These are phyloP conservation scores for Gynochthodes officinalis DNA, from an alignment of 257 asterid species.

Conservation along the genomic window DNA sequence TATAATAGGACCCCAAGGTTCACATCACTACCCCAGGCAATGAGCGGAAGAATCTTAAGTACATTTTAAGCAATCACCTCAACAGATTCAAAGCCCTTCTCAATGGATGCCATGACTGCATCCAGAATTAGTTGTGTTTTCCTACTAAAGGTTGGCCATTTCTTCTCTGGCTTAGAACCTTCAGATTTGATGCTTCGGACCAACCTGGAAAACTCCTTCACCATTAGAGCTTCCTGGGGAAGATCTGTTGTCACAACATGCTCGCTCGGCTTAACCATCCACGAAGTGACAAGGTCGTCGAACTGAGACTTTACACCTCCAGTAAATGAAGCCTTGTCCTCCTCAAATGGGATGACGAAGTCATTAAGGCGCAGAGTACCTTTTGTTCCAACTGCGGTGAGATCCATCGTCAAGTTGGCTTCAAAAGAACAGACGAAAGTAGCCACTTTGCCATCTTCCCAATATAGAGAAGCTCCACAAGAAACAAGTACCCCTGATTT, in stretches of 20 bases:
- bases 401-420: slow-evolving; percentile 43
- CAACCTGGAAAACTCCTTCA: slow-evolving; percentile 52
- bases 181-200: slow-evolving; percentile 30
- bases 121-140: slow-evolving; percentile 63
- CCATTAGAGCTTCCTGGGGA: slow-evolving; percentile 69
- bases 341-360: slow-evolving; percentile 48
- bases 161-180: slow-evolving; percentile 41
- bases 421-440: slow-evolving; percentile 62
- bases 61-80: slow-evolving; percentile 21
- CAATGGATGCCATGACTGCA: slow-evolving; percentile 59
- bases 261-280: slow-evolving; percentile 40
- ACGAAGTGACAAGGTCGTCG: slow-evolving; percentile 26
- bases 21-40: no score
- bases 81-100: slow-evolving; percentile 43
- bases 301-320: slow-evolving; percentile 29
- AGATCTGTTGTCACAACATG: slow-evolving; percentile 41
- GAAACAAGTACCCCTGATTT: slow-evolving; percentile 35
- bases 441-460: slow-evolving; percentile 46
- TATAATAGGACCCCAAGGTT: no score
- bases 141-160: slow-evolving; percentile 55
- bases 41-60: neutral
- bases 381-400: slow-evolving; percentile 46
- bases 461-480: slow-evolving; percentile 33
- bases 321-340: slow-evolving; percentile 39
- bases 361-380: slow-evolving; percentile 52